phyloP scores from a whole-genome alignment of 2,329 filamentous ascomycete genomes.

The Calycina herbarum region DNA sequence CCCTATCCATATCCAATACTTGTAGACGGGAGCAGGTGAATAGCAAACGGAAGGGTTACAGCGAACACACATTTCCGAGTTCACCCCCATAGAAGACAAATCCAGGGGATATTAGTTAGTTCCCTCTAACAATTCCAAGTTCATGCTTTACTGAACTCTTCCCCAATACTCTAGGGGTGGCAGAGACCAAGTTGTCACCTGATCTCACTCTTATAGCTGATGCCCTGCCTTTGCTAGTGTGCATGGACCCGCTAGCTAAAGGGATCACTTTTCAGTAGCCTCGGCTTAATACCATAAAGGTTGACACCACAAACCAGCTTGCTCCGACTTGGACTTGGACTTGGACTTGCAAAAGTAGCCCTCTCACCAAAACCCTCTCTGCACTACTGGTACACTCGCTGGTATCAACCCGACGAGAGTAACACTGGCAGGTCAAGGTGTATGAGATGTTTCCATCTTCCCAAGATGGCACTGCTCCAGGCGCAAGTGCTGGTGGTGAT shows the following conservation, averaged over 20 bases:
- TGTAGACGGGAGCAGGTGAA: background rate
- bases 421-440: background rate
- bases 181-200: background rate
- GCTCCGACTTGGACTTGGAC: no score
- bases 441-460: slow-evolving; percentile 28
- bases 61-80: background rate
- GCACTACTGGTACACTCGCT: no score
- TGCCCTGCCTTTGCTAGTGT: background rate
- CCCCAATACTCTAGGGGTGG: background rate
- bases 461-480: slow-evolving; percentile 11
- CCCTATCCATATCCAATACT: background rate
- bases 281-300: background rate
- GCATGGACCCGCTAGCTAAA: background rate
- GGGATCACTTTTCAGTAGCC: background rate
- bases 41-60: background rate
- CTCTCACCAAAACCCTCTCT: no score
- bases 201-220: background rate
- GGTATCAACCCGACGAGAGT: background rate
- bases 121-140: background rate
- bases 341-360: no score
- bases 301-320: no score
- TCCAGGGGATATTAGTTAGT: background rate
- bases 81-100: background rate
- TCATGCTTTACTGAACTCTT: background rate
- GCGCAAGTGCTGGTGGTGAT: slow-evolving; percentile 18